Conservation (phyloP, 2,329 filamentous ascomycete genomes). For the Tolypocladium endophyticum region DNA sequence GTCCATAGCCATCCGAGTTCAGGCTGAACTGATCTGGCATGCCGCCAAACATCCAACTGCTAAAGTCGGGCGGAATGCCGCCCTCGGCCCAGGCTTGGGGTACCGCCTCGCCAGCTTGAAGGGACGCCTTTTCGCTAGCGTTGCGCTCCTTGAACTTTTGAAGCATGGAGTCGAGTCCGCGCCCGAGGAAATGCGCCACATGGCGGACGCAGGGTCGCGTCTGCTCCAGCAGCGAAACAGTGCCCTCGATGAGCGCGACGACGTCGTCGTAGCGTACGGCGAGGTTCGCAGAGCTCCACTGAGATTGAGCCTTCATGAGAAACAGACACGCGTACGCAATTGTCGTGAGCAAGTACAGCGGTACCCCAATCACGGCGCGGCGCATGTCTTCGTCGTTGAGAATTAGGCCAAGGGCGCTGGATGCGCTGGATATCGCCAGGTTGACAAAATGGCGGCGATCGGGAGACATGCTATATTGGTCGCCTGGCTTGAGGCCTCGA, state of each 20-base stretch:
- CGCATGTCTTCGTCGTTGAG: conserved; percentile 19
- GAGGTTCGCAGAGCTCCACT: conserved; percentile 17
- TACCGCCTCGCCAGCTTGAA: neutral
- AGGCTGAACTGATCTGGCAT: conserved; percentile 6
- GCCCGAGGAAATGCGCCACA: conserved; percentile 17
- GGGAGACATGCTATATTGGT: conserved; percentile 29
- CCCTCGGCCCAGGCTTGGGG: conserved; percentile 1
- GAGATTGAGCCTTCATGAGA: conserved; percentile 19
- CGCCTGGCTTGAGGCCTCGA: conserved; percentile 17
- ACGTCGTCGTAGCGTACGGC: conserved; percentile 20
- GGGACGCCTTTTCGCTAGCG: conserved; percentile 3
- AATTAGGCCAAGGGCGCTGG: conserved; percentile 17
- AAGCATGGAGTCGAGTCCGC: conserved; percentile 17
- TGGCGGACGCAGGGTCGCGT: conserved; percentile 15
- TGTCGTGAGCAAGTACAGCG: conserved; percentile 20
- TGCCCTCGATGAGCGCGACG: conserved; percentile 12
- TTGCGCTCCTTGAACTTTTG: conserved; percentile 14
- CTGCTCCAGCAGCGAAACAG: conserved; percentile 13
- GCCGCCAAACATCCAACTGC: conserved; percentile 16
- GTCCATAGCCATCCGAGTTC: conserved; percentile 11
- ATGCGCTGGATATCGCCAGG: conserved; percentile 25
- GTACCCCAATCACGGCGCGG: conserved; percentile 18
- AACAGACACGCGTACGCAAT: conserved; percentile 21
- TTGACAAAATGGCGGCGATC: conserved; percentile 32
- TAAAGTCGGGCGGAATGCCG: conserved; percentile 8